A percentile compares a stretch with the other conserved stretches of the same genome.
phyloP scores from a whole-genome alignment of 2,329 filamentous ascomycete species.

The Chrysosporium keratinophilum region DNA sequence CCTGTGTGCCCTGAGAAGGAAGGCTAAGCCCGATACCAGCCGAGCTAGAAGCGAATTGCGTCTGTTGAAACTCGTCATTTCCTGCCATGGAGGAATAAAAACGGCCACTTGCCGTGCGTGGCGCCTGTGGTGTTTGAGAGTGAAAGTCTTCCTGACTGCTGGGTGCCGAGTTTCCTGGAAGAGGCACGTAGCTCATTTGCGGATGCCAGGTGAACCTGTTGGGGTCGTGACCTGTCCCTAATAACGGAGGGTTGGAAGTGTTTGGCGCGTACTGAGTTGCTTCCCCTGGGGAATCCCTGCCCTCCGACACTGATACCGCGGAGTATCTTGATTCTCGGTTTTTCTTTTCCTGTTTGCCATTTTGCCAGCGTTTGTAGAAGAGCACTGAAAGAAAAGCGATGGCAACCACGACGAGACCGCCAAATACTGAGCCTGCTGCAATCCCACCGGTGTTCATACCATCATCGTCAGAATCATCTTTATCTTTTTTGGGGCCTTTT shows the following conservation, averaged over 20 bases:
- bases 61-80: neutral
- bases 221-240: neutral
- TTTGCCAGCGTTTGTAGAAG: slow-evolving; percentile 15
- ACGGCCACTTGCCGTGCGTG: neutral
- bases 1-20: neutral
- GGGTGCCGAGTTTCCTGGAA: neutral
- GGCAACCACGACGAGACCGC: slow-evolving; percentile 14
- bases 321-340: slow-evolving; percentile 7
- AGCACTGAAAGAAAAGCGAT: slow-evolving; percentile 13
- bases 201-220: neutral
- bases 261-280: neutral
- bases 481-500: too few relatives aligned
- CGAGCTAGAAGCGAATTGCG: neutral
- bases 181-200: neutral
- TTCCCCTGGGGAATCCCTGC: slow-evolving; percentile 6
- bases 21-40: neutral
- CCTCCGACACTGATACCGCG: slow-evolving; percentile 7
- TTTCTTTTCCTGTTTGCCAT: slow-evolving; percentile 5
- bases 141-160: neutral
- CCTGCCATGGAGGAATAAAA: slow-evolving; percentile 9
- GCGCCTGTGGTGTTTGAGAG: neutral
- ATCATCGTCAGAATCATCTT: neutral
- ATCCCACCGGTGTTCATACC: slow-evolving; percentile 11
- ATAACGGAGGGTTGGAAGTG: neutral
- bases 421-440: slow-evolving; percentile 16